These are phyloP conservation scores for Cinnamomum chago DNA, from an alignment of 164 flowering plant species.

Conservation along the genomic window DNA sequence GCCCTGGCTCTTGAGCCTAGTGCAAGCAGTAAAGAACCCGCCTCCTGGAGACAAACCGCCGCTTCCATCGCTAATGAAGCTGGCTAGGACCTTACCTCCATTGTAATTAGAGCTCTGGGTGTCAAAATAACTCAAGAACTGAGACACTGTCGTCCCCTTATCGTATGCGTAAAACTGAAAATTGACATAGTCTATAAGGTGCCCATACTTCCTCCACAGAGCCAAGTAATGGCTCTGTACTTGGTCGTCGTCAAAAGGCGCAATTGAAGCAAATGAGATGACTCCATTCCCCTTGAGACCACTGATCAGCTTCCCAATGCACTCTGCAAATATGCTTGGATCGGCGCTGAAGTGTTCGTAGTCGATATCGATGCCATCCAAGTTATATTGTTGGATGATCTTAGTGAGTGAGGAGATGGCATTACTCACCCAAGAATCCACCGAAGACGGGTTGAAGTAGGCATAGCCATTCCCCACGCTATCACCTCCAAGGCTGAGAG, in stretches of 20 bases:
- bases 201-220: slow-evolving; percentile 40
- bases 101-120: slow-evolving; percentile 32
- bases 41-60: slow-evolving; percentile 39
- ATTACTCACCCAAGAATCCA: slow-evolving; percentile 54
- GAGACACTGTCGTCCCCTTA: slow-evolving; percentile 37
- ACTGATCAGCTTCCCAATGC: slow-evolving; percentile 38
- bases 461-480: slow-evolving; percentile 23
- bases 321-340: slow-evolving; percentile 40
- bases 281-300: slow-evolving; percentile 32
- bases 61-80: slow-evolving; percentile 37
- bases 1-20: slow-evolving; percentile 25
- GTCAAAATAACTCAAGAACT: slow-evolving; percentile 25
- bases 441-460: slow-evolving; percentile 43
- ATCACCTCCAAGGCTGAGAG: slow-evolving; percentile 56
- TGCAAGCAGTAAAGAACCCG: slow-evolving; percentile 52
- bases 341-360: slow-evolving; percentile 46
- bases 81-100: slow-evolving; percentile 42
- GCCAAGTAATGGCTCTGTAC: slow-evolving; percentile 48
- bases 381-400: slow-evolving; percentile 35
- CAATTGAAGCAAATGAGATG: slow-evolving; percentile 52
- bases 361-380: slow-evolving; percentile 56
- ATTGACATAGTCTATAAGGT: slow-evolving; percentile 51
- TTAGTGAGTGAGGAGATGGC: slow-evolving; percentile 54
- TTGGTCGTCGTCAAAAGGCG: slow-evolving; percentile 39
- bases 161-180: slow-evolving; percentile 60